Base-by-base conservation (phyloP, 192 early-diverging fungal genomes). In the Coemansia sp. region DNA sequence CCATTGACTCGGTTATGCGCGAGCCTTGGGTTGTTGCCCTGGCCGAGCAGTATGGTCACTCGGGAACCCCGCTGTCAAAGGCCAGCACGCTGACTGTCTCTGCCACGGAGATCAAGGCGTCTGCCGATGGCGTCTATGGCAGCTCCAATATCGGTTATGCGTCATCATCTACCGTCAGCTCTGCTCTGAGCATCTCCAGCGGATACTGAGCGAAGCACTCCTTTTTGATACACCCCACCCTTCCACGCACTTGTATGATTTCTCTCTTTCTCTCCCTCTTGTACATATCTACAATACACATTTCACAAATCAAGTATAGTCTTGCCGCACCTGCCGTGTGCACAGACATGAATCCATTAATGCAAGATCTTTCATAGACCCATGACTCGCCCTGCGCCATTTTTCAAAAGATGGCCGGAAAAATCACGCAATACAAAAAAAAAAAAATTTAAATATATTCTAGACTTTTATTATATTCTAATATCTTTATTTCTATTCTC, bases 1-100 rank as follows among this genome's bases (percentile, higher is more conserved):
- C 89, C 31, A 94, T 96, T 62, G 88, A 92, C 33, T 88, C 87
- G 46, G 91, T 96, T 8, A 68, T 93, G 62, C 73, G 77, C 34
- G 90, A 95, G 73, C 82, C 87, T 63, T 97, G 95, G 95, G 61
- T 96, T 13, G 65, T 27, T 27, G 46, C 47, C 27, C 71, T 86
- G 34, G 58, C 39, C 3, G 74, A 72, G 36, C 73, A 71, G 47
- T 80, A 50, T 24, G 82, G 73, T 33, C 62, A 69, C 24, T 49
- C 39, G 57, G 49, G 64, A 13, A 36, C 69, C 5, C 34, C 72
- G 31, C 34, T 79, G 60, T 79, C 77, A 22, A 79, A 79, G 68
- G 58, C 72, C 12, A 69, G 60, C 68, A 73, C 72, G 7, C 67
- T 79, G 6, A 69, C 68, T 2, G 41, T 64, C 22, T 68, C 73